Percentiles rank a stretch among this genome's conserved stretches.
Conservation (phyloP, 1,284 basidiomycete genomes). For the Anthracocystis setariae region DNA sequence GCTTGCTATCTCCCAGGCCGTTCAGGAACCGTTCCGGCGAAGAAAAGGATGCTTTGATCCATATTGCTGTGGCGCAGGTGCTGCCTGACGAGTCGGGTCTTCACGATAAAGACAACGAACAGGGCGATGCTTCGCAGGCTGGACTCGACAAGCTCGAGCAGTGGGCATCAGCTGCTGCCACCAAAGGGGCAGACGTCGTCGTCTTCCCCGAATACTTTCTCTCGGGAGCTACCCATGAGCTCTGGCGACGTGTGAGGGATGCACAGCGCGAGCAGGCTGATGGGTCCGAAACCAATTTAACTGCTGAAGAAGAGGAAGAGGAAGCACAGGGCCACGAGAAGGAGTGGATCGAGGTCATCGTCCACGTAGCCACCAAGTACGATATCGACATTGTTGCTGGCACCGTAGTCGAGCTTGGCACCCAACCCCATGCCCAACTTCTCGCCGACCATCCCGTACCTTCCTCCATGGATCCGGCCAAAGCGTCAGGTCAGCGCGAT, state of each 20-base stretch:
- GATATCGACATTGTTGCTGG: slow-evolving; percentile 65
- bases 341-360: slow-evolving; percentile 51
- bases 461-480: background rate
- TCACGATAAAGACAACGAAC: slow-evolving; percentile 10
- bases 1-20: slow-evolving; percentile 6
- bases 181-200: slow-evolving; percentile 54
- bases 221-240: slow-evolving; percentile 57
- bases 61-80: slow-evolving; percentile 45
- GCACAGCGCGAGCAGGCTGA: slow-evolving; percentile 13
- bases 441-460: slow-evolving; percentile 27
- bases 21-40: slow-evolving; percentile 9
- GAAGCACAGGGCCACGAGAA: slow-evolving; percentile 36
- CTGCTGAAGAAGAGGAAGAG: slow-evolving; percentile 1
- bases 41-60: slow-evolving; percentile 23
- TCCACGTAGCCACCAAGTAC: slow-evolving; percentile 39
- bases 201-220: slow-evolving; percentile 66
- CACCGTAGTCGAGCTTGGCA: slow-evolving; percentile 60
- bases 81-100: slow-evolving; percentile 35
- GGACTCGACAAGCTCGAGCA: slow-evolving; percentile 43
- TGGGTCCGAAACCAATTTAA: background rate
- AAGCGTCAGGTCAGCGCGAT: background rate
- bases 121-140: background rate
- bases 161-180: slow-evolving; percentile 35
- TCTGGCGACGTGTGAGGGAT: slow-evolving; percentile 37
- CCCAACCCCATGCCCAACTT: slow-evolving; percentile 22